Percentiles rank a stretch among this genome's conserved stretches.
Evolutionary conservation across 108 stramenopile genomes (phyloP).

Genomic region (Licmophora abbreviata): DNA sequence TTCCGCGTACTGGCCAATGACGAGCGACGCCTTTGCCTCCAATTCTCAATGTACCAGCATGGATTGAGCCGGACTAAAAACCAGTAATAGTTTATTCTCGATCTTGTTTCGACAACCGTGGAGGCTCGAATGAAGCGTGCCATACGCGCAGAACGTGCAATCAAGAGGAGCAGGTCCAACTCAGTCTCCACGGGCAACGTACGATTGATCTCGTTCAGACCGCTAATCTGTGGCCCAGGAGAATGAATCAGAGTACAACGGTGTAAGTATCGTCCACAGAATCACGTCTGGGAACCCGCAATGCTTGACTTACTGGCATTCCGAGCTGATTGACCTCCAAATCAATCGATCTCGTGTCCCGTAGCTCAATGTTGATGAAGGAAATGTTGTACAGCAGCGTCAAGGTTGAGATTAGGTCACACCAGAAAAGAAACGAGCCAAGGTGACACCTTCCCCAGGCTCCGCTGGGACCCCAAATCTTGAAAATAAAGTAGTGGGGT

Average conservation of each 20-base stretch:
- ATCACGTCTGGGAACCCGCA: neutral
- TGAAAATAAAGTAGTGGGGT: conserved; percentile 43
- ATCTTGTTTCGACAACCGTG: conserved; percentile 27
- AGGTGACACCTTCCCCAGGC: conserved; percentile 11
- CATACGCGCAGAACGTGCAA: conserved; percentile 45
- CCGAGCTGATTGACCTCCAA: conserved; percentile 31
- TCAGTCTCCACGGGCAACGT: conserved; percentile 8
- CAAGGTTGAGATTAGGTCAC: conserved; percentile 49
- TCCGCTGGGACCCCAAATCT: conserved; percentile 3
- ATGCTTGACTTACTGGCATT: conserved; percentile 35
- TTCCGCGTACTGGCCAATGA: no score
- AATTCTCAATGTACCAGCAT: conserved; percentile 13
- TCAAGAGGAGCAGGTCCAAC: conserved; percentile 29
- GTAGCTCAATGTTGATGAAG: conserved; percentile 23
- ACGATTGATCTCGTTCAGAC: conserved; percentile 3
- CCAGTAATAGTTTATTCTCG: conserved; percentile 28
- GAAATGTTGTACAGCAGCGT: conserved; percentile 50
- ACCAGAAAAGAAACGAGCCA: conserved; percentile 72
- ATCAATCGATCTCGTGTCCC: neutral
- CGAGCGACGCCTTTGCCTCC: conserved; percentile 1
- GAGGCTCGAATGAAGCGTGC: conserved; percentile 61
- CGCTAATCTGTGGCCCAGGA: conserved; percentile 5
- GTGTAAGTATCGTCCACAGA: neutral
- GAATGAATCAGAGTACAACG: neutral
- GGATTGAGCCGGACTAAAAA: conserved; percentile 22